These are phyloP conservation scores for Glomus cerebriforme DNA, from an alignment of 192 early-diverging fungal genomes.

Conservation along the genomic window DNA sequence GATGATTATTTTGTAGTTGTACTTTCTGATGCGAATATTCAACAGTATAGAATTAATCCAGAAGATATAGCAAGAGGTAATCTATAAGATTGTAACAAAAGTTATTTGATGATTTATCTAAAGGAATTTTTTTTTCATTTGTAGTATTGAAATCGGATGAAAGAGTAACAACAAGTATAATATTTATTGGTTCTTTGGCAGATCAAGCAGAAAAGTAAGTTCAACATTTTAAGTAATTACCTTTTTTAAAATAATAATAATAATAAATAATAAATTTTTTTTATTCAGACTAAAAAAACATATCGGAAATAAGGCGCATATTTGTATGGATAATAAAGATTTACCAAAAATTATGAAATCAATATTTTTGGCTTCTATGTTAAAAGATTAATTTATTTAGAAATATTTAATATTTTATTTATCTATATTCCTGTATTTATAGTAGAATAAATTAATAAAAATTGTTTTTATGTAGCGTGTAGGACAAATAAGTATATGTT, in stretches of 20 bases:
- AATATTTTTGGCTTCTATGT: constrained; percentile 62
- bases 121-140: neutral
- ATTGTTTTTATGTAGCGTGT: no score
- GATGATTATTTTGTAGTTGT: constrained; percentile 83
- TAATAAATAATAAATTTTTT: neutral
- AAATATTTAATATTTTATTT: no score
- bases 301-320: constrained; percentile 55
- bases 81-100: neutral
- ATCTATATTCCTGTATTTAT: no score
- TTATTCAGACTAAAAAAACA: constrained; percentile 50
- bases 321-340: constrained; percentile 64
- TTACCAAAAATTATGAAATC: constrained; percentile 64
- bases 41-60: constrained; percentile 78
- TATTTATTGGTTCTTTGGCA: constrained; percentile 81
- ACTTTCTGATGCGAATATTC: constrained; percentile 79
- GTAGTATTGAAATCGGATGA: constrained; percentile 70
- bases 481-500: no score
- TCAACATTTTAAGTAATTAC: neutral
- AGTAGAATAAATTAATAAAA: no score
- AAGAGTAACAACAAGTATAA: constrained; percentile 69
- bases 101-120: constrained; percentile 5
- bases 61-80: constrained; percentile 62
- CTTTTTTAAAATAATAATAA: no score
- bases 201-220: constrained; percentile 68
- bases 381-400: constrained; percentile 41